phyloP scores from a whole-genome alignment of 495 filamentous ascomycete genomes.

The Aspergillus kassunensis region DNA sequence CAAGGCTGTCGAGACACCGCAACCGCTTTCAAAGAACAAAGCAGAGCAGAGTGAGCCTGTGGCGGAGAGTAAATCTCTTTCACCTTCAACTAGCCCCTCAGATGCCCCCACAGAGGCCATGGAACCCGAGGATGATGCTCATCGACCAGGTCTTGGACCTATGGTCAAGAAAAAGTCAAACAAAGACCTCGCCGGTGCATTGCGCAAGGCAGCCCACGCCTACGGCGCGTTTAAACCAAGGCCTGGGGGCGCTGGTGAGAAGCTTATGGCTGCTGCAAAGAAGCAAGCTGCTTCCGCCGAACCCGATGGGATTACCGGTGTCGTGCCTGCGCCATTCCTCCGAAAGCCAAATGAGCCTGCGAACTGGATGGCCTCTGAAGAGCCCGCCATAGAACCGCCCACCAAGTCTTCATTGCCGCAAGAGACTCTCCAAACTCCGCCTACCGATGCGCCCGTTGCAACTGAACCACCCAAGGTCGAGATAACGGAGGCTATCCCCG shows the following conservation, averaged over 20 bases:
- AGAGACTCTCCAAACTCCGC: slow-evolving; percentile 5
- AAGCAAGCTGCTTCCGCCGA: slow-evolving; percentile 51
- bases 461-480: slow-evolving; percentile 38
- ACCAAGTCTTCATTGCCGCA: slow-evolving; percentile 3
- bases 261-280: slow-evolving; percentile 51
- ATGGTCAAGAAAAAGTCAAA: slow-evolving; percentile 81
- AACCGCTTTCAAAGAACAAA: slow-evolving; percentile 7
- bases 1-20: slow-evolving; percentile 17
- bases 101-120: slow-evolving; percentile 24
- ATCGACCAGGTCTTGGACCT: slow-evolving; percentile 77
- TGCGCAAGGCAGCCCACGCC: slow-evolving; percentile 81
- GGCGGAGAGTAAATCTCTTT: not conserved
- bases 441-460: slow-evolving; percentile 8
- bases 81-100: slow-evolving; percentile 15
- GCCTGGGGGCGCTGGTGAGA: slow-evolving; percentile 74
- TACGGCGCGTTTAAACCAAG: slow-evolving; percentile 80
- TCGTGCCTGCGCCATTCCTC: slow-evolving; percentile 71
- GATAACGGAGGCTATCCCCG: slow-evolving; percentile 30
- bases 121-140: slow-evolving; percentile 46
- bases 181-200: slow-evolving; percentile 68
- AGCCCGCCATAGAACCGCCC: slow-evolving; percentile 11
- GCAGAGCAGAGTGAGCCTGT: slow-evolving; percentile 10
- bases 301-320: slow-evolving; percentile 81
- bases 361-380: slow-evolving; percentile 12
- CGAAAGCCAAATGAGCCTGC: slow-evolving; percentile 30